Evolutionary conservation across 371 early-diverging fungal species (phyloP).

Genomic region (Mucor circinelloides): DNA sequence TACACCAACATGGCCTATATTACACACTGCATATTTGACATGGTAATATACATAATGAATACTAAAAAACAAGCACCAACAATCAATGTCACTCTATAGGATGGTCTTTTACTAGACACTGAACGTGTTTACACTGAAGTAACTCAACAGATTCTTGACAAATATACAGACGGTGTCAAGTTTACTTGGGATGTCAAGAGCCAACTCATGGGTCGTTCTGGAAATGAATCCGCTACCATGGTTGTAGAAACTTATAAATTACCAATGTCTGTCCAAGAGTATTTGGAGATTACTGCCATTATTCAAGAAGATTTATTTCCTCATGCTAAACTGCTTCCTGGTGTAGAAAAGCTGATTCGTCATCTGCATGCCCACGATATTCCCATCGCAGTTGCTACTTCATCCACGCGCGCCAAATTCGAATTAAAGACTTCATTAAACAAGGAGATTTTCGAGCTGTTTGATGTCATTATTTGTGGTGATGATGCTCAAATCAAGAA

Average conservation of each 20-base stretch:
- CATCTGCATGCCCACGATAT: constrained; percentile 77
- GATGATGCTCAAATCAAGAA: constrained; percentile 78
- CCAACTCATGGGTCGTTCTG: constrained; percentile 79
- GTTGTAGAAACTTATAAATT: constrained; percentile 65
- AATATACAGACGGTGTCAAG: constrained; percentile 59
- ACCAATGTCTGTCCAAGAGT: constrained; percentile 83
- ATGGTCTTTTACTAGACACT: constrained; percentile 66
- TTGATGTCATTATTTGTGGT: constrained; percentile 83
- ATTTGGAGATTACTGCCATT: constrained; percentile 48
- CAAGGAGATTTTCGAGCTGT: constrained; percentile 73
- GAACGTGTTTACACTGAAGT: constrained; percentile 90
- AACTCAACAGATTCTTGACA: constrained; percentile 61
- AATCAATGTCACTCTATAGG: constrained; percentile 23
- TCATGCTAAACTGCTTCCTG: constrained; percentile 65
- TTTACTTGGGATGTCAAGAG: constrained; percentile 83
- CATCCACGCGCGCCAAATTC: constrained; percentile 74
- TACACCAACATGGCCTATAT: constrained; percentile 44
- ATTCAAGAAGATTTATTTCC: constrained; percentile 64
- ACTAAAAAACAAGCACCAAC: not conserved
- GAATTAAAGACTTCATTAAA: constrained; percentile 74
- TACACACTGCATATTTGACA: constrained; percentile 86
- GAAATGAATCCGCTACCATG: constrained; percentile 71
- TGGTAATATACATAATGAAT: constrained; percentile 57
- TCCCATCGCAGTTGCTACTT: constrained; percentile 91
- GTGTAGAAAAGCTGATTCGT: constrained; percentile 73